Conservation (phyloP, 2,329 filamentous ascomycete genomes). For the Penicillium aurantiogriseum region DNA sequence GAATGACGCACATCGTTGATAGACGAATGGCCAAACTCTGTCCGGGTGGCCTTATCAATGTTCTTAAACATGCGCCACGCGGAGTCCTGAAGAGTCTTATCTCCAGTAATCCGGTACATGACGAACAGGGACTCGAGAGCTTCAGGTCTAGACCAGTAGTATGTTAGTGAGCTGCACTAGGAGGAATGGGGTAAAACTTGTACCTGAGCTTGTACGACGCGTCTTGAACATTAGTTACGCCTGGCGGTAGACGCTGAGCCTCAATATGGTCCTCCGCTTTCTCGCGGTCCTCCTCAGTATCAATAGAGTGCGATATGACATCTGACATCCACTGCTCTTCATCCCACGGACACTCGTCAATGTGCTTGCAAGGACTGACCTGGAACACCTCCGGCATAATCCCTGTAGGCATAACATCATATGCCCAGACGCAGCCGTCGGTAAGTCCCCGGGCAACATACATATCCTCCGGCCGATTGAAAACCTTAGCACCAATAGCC, state of each 20-base stretch:
- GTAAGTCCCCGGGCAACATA: slow-evolving; percentile 56
- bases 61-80: slow-evolving; percentile 53
- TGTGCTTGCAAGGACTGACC: slow-evolving; percentile 50
- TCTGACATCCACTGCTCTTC: slow-evolving; percentile 43
- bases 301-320: slow-evolving; percentile 22
- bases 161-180: neutral
- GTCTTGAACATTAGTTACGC: slow-evolving; percentile 29
- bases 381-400: slow-evolving; percentile 62
- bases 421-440: slow-evolving; percentile 63
- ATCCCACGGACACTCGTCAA: slow-evolving; percentile 53
- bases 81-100: slow-evolving; percentile 46
- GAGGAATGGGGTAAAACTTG: neutral
- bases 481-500: slow-evolving; percentile 58
- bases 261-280: slow-evolving; percentile 24
- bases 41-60: slow-evolving; percentile 46
- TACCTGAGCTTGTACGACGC: slow-evolving; percentile 35
- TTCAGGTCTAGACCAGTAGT: slow-evolving; percentile 45
- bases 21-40: slow-evolving; percentile 45
- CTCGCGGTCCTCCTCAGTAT: slow-evolving; percentile 17
- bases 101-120: slow-evolving; percentile 59
- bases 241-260: slow-evolving; percentile 26
- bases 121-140: slow-evolving; percentile 63
- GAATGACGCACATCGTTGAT: slow-evolving; percentile 42
- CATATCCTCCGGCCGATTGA: slow-evolving; percentile 55
- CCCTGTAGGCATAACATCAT: slow-evolving; percentile 55